Evolutionary conservation across 805 yeast genomes (phyloP).

Genomic region (Yamadazyma philogaea): DNA sequence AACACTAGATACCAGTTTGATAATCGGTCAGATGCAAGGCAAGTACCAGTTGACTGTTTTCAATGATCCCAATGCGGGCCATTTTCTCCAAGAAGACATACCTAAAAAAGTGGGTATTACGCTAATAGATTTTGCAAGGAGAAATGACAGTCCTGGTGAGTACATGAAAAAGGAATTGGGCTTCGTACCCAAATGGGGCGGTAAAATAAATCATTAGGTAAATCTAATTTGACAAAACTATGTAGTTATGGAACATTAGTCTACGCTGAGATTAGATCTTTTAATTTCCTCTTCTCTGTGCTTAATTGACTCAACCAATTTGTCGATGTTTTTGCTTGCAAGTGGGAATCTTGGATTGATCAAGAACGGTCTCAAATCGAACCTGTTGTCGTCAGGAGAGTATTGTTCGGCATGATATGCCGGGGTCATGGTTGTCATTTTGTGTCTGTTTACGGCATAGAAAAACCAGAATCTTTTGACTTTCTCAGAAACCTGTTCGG

Average conservation of each 20-base stretch:
- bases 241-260: conserved; percentile 22
- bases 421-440: conserved; percentile 97
- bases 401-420: conserved; percentile 97
- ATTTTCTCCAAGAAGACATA: conserved; percentile 91
- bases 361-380: conserved; percentile 93
- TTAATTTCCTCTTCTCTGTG: conserved; percentile 35
- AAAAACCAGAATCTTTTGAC: conserved; percentile 90
- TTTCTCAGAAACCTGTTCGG: conserved; percentile 84
- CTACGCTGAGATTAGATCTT: conserved; percentile 42
- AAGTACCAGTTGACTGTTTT: conserved; percentile 85
- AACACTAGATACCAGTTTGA: conserved; percentile 75
- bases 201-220: conserved; percentile 22
- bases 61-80: conserved; percentile 58
- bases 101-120: conserved; percentile 66
- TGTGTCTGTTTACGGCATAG: conserved; percentile 94
- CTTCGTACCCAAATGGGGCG: conserved; percentile 39
- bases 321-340: conserved; percentile 87
- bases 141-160: conserved; percentile 38
- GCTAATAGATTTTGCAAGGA: conserved; percentile 45
- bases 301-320: conserved; percentile 57
- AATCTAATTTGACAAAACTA: not conserved
- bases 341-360: conserved; percentile 86
- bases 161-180: conserved; percentile 30
- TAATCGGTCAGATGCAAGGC: conserved; percentile 98
- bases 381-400: conserved; percentile 96